Evolutionary conservation across 169 alveolate species (phyloP), one percentile per base, ranked within the genome.

Genomic region (Cystoisospora suis): DNA sequence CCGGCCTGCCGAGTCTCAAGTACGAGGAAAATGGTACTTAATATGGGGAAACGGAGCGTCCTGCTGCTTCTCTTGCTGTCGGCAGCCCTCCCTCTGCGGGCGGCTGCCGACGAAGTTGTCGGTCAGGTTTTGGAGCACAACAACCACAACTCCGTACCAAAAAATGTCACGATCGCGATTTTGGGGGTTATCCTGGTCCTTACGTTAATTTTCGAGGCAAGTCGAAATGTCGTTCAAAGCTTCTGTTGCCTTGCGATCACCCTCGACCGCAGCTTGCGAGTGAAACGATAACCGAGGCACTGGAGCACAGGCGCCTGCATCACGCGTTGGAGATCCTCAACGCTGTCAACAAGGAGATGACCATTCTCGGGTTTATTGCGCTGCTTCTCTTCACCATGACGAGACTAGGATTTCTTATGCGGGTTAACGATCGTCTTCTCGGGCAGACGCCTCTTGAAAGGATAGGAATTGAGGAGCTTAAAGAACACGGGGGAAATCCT

Each of bases 291-390:
- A 81, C 75, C 49, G 90, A 90, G 27, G 42, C 61, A 20, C 44
- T 90, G 61, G 87, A 81, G 69, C 75, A 79, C 44, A 5, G 53
- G 59, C 87, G 34, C 38, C 72, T 85, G 53, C 91, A 90, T 32
- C 93, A 90, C 53, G 91, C 81, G 80, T 46, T 90, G 77, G 81
- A 79, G 42, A 75, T 90, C 34, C 53, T 90, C 32, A 45, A 45
- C 34, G 89, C 90, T 29, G 81, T 90, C 38, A 83, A 75, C 40
- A 90, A 90, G 44, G 93, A 90, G 42, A 46, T 90, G 45, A 90
- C 93, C 1, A 86, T 90, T 29, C 93, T 90, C 12, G 93, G 93
- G 75, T 90, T 90, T 72, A 90, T 90, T 42, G 44, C 93, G n/a
- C 75, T 90, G 15, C 90, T 90, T 3, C 59, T 90, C 34, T 90